Percentiles rank a stretch among this genome's conserved stretches.
These are phyloP conservation scores for Pleodorina starrii DNA, from an alignment of 139 green algal genomes.

Conservation along the genomic window DNA sequence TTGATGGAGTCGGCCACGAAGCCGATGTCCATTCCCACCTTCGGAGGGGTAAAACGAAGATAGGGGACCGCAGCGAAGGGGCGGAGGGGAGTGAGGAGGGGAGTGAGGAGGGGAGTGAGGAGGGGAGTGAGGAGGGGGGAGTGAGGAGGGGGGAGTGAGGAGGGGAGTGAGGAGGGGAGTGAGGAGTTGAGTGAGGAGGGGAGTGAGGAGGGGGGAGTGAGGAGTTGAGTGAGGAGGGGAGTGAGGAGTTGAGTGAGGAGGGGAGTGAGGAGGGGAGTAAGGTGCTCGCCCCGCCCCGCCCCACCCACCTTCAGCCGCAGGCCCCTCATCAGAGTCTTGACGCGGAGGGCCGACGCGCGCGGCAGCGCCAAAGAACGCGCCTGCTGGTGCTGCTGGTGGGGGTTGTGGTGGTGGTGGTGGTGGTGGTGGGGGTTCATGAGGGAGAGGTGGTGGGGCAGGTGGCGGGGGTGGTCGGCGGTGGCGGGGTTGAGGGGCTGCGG, in stretches of 20 bases:
- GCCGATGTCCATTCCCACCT: slow-evolving; percentile 41
- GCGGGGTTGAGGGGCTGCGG: too few species aligned
- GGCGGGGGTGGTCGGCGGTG: too few species aligned
- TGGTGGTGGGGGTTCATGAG: neutral
- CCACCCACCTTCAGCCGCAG: slow-evolving; percentile 30
- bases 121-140: too few species aligned
- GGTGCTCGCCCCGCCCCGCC: neutral
- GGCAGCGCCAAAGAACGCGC: neutral
- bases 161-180: too few species aligned
- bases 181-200: too few species aligned
- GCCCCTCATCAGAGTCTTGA: slow-evolving; percentile 16
- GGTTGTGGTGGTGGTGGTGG: neutral
- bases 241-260: too few species aligned
- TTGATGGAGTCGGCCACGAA: slow-evolving; percentile 12
- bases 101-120: too few species aligned
- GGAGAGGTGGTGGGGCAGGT: neutral
- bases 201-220: too few species aligned
- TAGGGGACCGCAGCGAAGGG: neutral
- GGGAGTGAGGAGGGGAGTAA: too few species aligned
- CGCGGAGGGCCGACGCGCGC: neutral
- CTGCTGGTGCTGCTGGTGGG: neutral
- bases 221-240: too few species aligned
- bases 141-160: too few species aligned
- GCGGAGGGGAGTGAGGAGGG: too few species aligned
- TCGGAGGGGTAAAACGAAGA: neutral